Conservation (phyloP, 768 basidiomycete genomes). For the Phylloporus rhodoxanthus region DNA sequence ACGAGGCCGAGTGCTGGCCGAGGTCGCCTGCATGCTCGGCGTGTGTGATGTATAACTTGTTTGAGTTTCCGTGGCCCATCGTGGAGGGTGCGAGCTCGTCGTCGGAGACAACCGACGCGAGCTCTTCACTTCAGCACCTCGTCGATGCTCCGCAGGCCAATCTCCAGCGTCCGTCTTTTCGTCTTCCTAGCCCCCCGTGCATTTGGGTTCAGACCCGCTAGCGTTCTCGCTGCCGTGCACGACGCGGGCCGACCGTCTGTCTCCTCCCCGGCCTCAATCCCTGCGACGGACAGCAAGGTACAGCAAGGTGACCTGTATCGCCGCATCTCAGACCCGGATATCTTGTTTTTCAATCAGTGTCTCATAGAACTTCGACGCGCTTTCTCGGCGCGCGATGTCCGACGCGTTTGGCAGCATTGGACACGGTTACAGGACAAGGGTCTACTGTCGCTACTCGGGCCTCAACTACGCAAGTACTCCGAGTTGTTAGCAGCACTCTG, state of each 20-base stretch:
- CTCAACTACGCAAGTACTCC: conserved; percentile 39
- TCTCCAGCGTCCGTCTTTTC: conserved; percentile 25
- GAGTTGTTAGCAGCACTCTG: conserved; percentile 29
- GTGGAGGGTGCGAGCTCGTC: background rate
- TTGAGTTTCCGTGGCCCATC: conserved; percentile 84
- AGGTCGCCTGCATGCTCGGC: conserved; percentile 77
- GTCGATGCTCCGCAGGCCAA: conserved; percentile 27
- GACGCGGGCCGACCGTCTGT: conserved; percentile 3
- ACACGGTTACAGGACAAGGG: conserved; percentile 36
- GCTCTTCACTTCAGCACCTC: background rate
- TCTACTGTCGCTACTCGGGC: conserved; percentile 42
- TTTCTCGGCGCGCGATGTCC: conserved; percentile 32
- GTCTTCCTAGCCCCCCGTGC: conserved; percentile 42
- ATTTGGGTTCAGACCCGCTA: conserved; percentile 17
- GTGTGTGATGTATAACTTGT: conserved; percentile 86
- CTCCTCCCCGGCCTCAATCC: background rate
- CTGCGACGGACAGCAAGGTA: conserved; percentile 5
- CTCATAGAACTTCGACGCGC: conserved; percentile 37
- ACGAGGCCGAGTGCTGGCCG: conserved; percentile 79
- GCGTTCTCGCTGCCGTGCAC: conserved; percentile 7
- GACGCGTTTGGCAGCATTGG: conserved; percentile 36
- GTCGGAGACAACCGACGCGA: background rate
- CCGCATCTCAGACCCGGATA: conserved; percentile 25
- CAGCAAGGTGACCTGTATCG: conserved; percentile 6
- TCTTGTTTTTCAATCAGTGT: conserved; percentile 31